Base-by-base conservation (phyloP, 2,329 filamentous ascomycete species). In the Rhinocladiella mackenziei region DNA sequence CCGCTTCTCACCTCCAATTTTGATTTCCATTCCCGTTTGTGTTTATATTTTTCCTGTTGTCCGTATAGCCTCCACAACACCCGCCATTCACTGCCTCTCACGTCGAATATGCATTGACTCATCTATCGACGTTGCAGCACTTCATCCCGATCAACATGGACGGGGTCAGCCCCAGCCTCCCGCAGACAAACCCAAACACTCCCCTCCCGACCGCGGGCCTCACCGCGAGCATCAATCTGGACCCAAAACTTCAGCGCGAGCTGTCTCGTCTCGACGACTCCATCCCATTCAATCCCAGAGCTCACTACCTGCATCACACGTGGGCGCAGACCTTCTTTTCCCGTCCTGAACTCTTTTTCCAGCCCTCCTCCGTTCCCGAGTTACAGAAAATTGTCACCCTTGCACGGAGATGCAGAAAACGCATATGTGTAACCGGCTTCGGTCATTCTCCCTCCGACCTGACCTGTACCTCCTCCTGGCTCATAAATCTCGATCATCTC, bases 321-420 rank as follows among this genome's bases (percentile, higher is more conserved):
- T 98, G 92, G 92, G 92, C 92, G 28, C 83, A 83, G 61, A 97
- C 92, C 37, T 96, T 94, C 70, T 83, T 85, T 59, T 92, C 84
- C 38, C 78, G 82, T 13, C 92, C 92, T 2, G 89, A 96, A 71
- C 81, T 97, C 46, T 96, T 91, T 68, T 80, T 97, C 57, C 86
- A 86, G 59, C 92, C 92, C 2, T 77, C 85, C 58, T 83, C 82
- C 1, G 72, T 92, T 39, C 71, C 73, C 10, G 91, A 97, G 67
- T 78, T 98, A 54, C 84, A 91, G 64, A 89, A 94, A 64, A 74
- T 85, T 38, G 78, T 96, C 50, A 82, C 76, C 30, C 77, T 96
- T 15, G 92, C 92, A 4, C 83, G 86, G 47, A 77, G 75, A 67
- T 92, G 86, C 66, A 81, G 89, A 30, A 82, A 86, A 34, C 83